Evolutionary conservation across 2,329 filamentous ascomycete genomes (phyloP).

Genomic region (Claviceps fusiformis): DNA sequence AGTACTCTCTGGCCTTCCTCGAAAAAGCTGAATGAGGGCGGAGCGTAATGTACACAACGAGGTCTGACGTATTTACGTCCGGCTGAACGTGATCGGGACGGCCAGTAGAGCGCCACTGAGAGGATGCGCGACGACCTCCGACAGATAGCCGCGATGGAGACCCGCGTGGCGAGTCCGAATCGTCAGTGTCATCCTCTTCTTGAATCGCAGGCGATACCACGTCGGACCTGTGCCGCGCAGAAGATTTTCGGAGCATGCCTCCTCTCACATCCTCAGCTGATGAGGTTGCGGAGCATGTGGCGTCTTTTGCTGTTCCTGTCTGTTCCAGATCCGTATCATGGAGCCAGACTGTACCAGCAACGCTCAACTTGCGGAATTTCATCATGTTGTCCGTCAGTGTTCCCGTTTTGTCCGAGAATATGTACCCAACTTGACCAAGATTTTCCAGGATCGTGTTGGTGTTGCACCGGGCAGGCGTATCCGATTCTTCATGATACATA

Average conservation of each 20-base stretch:
- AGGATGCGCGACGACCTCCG: conserved; percentile 31
- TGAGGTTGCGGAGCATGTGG: neutral
- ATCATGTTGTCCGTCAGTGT: conserved; percentile 91
- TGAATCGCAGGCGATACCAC: conserved; percentile 17
- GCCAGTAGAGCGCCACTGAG: conserved; percentile 35
- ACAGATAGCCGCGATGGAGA: conserved; percentile 20
- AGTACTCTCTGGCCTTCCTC: conserved; percentile 65
- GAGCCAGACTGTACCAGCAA: conserved; percentile 79
- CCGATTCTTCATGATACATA: conserved; percentile 76
- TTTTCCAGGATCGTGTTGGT: conserved; percentile 95
- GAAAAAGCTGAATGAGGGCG: conserved; percentile 68
- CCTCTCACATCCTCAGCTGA: neutral
- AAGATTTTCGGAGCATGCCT: conserved; percentile 10
- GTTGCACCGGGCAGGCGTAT: conserved; percentile 79
- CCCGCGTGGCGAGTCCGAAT: conserved; percentile 10
- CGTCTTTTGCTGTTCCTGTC: conserved; percentile 16
- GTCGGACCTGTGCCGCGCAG: conserved; percentile 16
- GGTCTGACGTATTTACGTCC: conserved; percentile 53
- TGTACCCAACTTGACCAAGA: conserved; percentile 75
- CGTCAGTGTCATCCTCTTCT: conserved; percentile 13
- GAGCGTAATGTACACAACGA: conserved; percentile 63
- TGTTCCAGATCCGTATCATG: conserved; percentile 65
- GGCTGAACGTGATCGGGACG: conserved; percentile 37
- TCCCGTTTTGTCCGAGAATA: conserved; percentile 91
- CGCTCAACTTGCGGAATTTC: conserved; percentile 86